Evolutionary conservation across 768 basidiomycete species (phyloP).

Genomic region (Phallus indusiatus): DNA sequence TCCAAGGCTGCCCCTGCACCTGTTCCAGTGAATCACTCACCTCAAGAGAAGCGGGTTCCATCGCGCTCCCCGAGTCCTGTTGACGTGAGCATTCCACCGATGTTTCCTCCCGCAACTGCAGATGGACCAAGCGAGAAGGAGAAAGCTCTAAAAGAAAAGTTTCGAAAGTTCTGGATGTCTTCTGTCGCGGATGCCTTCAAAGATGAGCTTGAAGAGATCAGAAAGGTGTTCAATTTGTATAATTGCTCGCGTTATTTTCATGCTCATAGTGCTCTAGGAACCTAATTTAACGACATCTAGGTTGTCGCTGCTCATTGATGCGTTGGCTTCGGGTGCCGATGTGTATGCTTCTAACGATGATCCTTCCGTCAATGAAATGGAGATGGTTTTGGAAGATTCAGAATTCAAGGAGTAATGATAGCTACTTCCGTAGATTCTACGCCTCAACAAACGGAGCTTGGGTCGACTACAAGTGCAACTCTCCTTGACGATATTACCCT

Average conservation of each 20-base stretch:
- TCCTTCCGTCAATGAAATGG: constrained; percentile 54
- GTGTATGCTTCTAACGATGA: constrained; percentile 42
- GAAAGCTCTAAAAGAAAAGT: constrained; percentile 49
- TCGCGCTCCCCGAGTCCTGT: constrained; percentile 26
- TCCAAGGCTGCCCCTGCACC: neutral
- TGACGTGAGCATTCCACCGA: constrained; percentile 40
- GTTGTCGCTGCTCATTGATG: constrained; percentile 70
- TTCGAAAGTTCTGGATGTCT: constrained; percentile 82
- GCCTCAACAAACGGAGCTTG: neutral
- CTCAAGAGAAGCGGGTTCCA: neutral
- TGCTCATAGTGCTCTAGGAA: constrained; percentile 29
- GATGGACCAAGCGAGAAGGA: constrained; percentile 35
- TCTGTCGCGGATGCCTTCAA: constrained; percentile 74
- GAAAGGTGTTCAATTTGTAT: constrained; percentile 36
- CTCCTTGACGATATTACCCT: constrained; percentile 28
- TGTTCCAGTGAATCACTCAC: neutral
- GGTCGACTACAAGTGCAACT: neutral
- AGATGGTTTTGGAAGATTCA: constrained; percentile 45
- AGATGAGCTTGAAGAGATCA: constrained; percentile 75
- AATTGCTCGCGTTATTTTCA: neutral
- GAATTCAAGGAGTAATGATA: neutral
- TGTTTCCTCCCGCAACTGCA: constrained; percentile 31
- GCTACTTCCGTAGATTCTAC: neutral
- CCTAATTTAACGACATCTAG: constrained; percentile 60
- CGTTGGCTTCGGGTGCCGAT: constrained; percentile 69